Percentiles rank a stretch among this genome's conserved stretches.
These are phyloP conservation scores for Ilyonectria mors-panacis DNA, from an alignment of 2,329 filamentous ascomycete species.

Conservation along the genomic window DNA sequence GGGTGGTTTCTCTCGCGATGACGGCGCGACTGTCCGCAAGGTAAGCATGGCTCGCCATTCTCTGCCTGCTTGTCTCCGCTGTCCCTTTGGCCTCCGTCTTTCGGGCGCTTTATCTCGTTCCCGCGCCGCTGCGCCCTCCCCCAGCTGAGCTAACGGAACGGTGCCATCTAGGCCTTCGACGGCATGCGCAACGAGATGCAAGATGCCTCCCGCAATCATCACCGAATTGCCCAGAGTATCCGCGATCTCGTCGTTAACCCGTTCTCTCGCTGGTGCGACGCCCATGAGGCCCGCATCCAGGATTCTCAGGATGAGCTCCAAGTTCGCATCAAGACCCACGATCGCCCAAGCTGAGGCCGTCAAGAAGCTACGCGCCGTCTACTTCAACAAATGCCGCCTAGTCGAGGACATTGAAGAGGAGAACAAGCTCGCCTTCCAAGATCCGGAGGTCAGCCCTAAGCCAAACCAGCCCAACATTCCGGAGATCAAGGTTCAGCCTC, in stretches of 20 bases:
- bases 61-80: slow-evolving; percentile 1
- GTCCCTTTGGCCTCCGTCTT: background rate
- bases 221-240: slow-evolving; percentile 96
- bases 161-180: slow-evolving; percentile 82
- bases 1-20: slow-evolving; percentile 90
- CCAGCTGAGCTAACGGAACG: slow-evolving; percentile 37
- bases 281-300: slow-evolving; percentile 91
- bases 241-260: slow-evolving; percentile 95
- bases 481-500: slow-evolving; percentile 89
- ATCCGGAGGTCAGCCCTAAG: slow-evolving; percentile 80
- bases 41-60: slow-evolving; percentile 60
- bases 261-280: slow-evolving; percentile 96
- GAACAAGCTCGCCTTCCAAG: slow-evolving; percentile 97
- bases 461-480: slow-evolving; percentile 71
- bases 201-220: slow-evolving; percentile 89
- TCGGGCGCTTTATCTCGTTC: slow-evolving; percentile 4
- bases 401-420: slow-evolving; percentile 98
- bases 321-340: slow-evolving; percentile 89
- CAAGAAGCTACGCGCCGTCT: slow-evolving; percentile 93
- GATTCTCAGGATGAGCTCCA: slow-evolving; percentile 97
- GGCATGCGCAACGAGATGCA: slow-evolving; percentile 94
- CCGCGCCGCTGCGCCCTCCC: slow-evolving; percentile 10
- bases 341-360: slow-evolving; percentile 89
- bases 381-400: slow-evolving; percentile 98
- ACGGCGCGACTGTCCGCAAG: slow-evolving; percentile 96